phyloP scores from a whole-genome alignment of 2,329 filamentous ascomycete genomes.

The Colletotrichum sansevieriae region DNA sequence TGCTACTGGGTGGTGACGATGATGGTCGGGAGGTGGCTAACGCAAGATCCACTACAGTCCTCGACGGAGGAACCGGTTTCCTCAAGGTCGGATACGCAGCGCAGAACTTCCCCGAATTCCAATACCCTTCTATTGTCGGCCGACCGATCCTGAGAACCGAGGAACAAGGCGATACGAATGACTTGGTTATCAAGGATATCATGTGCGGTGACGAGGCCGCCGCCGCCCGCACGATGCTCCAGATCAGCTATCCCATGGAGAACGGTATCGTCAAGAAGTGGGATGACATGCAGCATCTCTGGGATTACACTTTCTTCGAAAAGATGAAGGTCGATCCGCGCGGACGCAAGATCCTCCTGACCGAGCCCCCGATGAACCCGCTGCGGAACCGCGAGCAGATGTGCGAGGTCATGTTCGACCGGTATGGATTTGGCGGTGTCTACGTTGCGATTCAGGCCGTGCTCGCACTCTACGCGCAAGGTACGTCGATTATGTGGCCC shows the following conservation, averaged over 20 bases:
- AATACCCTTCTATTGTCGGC: constrained; percentile 98
- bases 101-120: constrained; percentile 99
- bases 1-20: constrained; percentile 8
- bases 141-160: constrained; percentile 97
- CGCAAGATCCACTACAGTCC: constrained; percentile 70
- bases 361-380: constrained; percentile 98
- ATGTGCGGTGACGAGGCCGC: constrained; percentile 99
- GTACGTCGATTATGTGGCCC: constrained; percentile 59
- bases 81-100: constrained; percentile 99
- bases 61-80: constrained; percentile 99
- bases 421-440: constrained; percentile 94
- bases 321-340: constrained; percentile 94
- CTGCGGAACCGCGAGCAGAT: constrained; percentile 97
- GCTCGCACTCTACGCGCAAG: constrained; percentile 94
- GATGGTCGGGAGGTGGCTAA: constrained; percentile 38
- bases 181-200: constrained; percentile 90
- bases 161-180: constrained; percentile 73
- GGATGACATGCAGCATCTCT: constrained; percentile 99
- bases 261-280: constrained; percentile 99
- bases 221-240: constrained; percentile 94
- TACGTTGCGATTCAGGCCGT: constrained; percentile 99
- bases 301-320: constrained; percentile 98
- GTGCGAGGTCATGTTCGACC: constrained; percentile 99
- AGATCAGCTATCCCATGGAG: constrained; percentile 99
- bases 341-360: constrained; percentile 96